Percentiles rank a stretch among this genome's conserved stretches.
phyloP scores from a whole-genome alignment of 257 asterid species.

The Dorcoceras hygrometricum region DNA sequence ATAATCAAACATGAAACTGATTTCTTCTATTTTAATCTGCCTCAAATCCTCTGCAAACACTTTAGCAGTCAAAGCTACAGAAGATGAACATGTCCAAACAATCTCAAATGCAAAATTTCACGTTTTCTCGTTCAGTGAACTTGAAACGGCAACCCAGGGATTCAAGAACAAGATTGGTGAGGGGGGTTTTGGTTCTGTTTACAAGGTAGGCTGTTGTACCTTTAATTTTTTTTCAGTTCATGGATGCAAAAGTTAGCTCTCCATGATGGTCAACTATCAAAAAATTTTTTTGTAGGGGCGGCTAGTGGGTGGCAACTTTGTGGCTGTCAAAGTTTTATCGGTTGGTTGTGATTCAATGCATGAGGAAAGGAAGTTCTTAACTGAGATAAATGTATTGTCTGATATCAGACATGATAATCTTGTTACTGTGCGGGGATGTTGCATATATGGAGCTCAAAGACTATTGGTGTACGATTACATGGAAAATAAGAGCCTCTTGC shows the following conservation, averaged over 20 bases:
- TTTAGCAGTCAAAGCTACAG: slow-evolving; percentile 3
- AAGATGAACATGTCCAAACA: slow-evolving; percentile 12
- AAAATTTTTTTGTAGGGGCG: slow-evolving; percentile 42
- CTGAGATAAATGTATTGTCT: slow-evolving; percentile 65
- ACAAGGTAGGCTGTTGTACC: slow-evolving; percentile 41
- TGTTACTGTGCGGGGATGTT: slow-evolving; percentile 63
- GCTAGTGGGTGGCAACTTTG: slow-evolving; percentile 41
- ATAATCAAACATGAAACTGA: slow-evolving; percentile 28
- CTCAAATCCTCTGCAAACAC: slow-evolving; percentile 27
- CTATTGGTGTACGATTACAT: slow-evolving; percentile 64
- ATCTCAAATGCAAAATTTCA: slow-evolving; percentile 31
- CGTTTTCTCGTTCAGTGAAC: slow-evolving; percentile 47
- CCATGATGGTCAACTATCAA: slow-evolving; percentile 14
- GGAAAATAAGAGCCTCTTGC: slow-evolving; percentile 66
- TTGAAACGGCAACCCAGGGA: slow-evolving; percentile 59
- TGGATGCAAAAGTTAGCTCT: neutral
- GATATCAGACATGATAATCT: slow-evolving; percentile 64
- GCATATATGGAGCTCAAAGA: slow-evolving; percentile 58
- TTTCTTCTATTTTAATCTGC: slow-evolving; percentile 34
- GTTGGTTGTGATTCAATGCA: slow-evolving; percentile 61
- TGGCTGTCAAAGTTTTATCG: slow-evolving; percentile 67
- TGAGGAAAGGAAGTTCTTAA: slow-evolving; percentile 71
- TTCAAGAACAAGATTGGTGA: slow-evolving; percentile 71
- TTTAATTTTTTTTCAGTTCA: neutral
- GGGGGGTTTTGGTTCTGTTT: slow-evolving; percentile 70